A percentile compares a stretch with the other conserved stretches of the same genome.
Conservation (phyloP, 2,329 filamentous ascomycete species). For the Plectosphaerella cucumerina region DNA sequence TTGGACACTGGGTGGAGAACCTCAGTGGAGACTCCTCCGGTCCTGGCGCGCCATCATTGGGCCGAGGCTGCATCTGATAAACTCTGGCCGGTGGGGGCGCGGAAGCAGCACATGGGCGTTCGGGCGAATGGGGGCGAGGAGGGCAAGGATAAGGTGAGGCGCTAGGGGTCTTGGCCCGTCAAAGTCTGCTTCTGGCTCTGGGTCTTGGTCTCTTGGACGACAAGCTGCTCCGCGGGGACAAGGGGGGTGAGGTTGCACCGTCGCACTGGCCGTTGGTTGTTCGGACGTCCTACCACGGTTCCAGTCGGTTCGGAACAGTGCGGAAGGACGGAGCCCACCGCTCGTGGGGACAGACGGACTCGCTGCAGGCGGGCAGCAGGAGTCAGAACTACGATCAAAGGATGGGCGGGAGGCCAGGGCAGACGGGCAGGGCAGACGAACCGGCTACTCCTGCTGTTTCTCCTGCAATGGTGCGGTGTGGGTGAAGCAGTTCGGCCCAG, state of each 20-base stretch:
- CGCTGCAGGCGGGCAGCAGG: background rate
- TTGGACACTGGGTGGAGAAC: conserved; percentile 6
- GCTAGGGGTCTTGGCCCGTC: conserved; percentile 1
- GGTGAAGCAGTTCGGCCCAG: too few relatives aligned
- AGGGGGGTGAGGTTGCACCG: too few relatives aligned
- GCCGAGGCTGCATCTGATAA: conserved; percentile 4
- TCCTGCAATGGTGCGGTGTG: too few relatives aligned
- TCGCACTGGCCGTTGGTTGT: background rate
- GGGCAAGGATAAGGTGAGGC: background rate
- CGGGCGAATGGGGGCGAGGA: background rate
- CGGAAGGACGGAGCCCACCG: background rate
- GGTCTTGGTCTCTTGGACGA: background rate
- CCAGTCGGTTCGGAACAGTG: background rate
- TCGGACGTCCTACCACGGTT: background rate
- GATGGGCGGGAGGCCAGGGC: too few relatives aligned
- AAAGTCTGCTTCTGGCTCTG: background rate
- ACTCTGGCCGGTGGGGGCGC: background rate
- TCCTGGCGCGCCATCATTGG: background rate
- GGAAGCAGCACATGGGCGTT: background rate
- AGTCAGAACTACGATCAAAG: too few relatives aligned
- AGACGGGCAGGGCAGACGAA: too few relatives aligned
- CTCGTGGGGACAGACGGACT: background rate
- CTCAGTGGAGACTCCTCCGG: background rate
- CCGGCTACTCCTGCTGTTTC: too few relatives aligned
- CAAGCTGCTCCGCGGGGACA: too few relatives aligned